Evolutionary conservation across 331 rosid species (phyloP).

Genomic region (Malus hybrid): DNA sequence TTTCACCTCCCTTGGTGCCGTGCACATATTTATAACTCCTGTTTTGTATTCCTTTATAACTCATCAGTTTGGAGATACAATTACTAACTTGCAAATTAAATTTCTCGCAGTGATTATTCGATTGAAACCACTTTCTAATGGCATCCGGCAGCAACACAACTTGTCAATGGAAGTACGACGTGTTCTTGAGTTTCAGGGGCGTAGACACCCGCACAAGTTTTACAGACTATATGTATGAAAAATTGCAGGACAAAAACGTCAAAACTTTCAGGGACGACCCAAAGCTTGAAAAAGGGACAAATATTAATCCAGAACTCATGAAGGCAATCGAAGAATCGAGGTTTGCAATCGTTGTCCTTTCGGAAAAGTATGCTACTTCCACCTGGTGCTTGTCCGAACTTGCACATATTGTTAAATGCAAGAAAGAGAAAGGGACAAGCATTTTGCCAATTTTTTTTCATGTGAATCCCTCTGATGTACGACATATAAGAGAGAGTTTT

Average conservation of each 20-base stretch:
- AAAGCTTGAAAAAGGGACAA: conserved; percentile 9
- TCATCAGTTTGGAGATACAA: no score
- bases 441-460: conserved; percentile 5
- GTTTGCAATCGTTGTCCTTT: conserved; percentile 6
- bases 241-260: not conserved
- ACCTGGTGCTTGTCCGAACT: conserved; percentile 19
- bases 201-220: conserved; percentile 4
- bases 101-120: no score
- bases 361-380: not conserved
- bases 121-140: not conserved
- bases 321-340: conserved; percentile 8
- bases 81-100: no score
- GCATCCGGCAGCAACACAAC: not conserved
- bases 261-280: conserved; percentile 13
- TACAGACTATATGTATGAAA: not conserved
- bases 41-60: no score
- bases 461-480: conserved; percentile 1
- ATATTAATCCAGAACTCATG: not conserved
- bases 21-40: no score
- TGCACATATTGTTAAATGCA: conserved; percentile 8
- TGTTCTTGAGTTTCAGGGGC: conserved; percentile 23
- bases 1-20: no score
- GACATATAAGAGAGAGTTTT: not conserved
- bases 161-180: conserved; percentile 2
- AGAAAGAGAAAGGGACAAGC: not conserved